A percentile compares a stretch with the other conserved stretches of the same genome.
Evolutionary conservation across 2,329 filamentous ascomycete species (phyloP).

Genomic region (Calonectria henricotiae): DNA sequence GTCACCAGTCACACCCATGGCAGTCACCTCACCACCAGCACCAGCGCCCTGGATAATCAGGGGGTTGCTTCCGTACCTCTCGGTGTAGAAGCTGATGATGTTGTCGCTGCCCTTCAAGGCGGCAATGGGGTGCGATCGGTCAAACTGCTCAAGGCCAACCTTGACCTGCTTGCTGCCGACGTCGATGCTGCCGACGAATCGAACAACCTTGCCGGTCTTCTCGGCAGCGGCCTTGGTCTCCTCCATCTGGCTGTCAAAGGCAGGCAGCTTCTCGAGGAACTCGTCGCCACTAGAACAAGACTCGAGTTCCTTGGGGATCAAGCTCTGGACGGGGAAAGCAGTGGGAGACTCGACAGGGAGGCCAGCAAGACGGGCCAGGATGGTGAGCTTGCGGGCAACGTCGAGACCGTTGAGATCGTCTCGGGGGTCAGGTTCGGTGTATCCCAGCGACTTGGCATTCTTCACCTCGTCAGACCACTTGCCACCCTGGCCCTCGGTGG

Average conservation of each 20-base stretch:
- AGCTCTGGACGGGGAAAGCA: conserved; percentile 92
- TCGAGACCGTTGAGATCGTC: conserved; percentile 92
- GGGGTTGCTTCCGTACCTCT: conserved; percentile 92
- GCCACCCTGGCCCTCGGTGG: conserved; percentile 80
- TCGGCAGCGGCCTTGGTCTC: conserved; percentile 88
- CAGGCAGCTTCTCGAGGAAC: conserved; percentile 85
- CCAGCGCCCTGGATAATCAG: conserved; percentile 96
- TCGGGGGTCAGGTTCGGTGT: conserved; percentile 90
- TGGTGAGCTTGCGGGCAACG: conserved; percentile 96
- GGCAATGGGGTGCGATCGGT: conserved; percentile 91
- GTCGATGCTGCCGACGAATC: conserved; percentile 95
- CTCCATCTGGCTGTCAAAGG: conserved; percentile 93
- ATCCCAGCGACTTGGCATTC: conserved; percentile 93
- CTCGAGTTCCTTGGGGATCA: conserved; percentile 92
- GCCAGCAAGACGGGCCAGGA: conserved; percentile 89
- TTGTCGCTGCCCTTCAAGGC: conserved; percentile 97
- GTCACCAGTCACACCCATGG: conserved; percentile 97
- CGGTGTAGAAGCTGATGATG: conserved; percentile 98
- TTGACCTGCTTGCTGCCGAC: conserved; percentile 86
- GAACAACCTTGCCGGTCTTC: conserved; percentile 90
- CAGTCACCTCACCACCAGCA: conserved; percentile 94
- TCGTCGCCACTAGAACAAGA: conserved; percentile 83
- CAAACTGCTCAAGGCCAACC: conserved; percentile 92
- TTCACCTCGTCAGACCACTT: conserved; percentile 93
- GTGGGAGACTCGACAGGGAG: conserved; percentile 87